phyloP scores from a whole-genome alignment of 2,329 filamentous ascomycete species.

The Talaromyces pinophilus region DNA sequence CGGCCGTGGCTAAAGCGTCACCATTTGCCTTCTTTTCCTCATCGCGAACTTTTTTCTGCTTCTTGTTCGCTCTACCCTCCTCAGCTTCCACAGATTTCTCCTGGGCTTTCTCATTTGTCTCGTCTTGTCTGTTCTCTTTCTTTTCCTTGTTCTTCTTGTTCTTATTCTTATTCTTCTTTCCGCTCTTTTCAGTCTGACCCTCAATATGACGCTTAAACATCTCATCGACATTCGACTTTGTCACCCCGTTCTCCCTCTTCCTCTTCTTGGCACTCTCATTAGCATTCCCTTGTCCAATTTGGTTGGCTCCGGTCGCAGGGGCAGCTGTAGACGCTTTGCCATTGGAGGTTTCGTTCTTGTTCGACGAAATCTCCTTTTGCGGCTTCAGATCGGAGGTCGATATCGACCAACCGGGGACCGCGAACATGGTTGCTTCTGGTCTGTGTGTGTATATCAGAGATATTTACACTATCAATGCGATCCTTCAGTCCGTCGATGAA shows the following conservation, averaged over 20 bases:
- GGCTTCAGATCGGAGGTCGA: constrained; percentile 69
- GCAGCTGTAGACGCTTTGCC: not conserved
- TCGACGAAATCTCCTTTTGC: constrained; percentile 61
- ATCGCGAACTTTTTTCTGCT: constrained; percentile 24
- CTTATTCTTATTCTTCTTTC: constrained; percentile 29
- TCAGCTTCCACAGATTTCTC: constrained; percentile 27
- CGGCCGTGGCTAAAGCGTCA: constrained; percentile 13
- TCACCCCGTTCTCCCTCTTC: constrained; percentile 57
- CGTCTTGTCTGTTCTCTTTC: constrained; percentile 23
- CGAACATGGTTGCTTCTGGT: constrained; percentile 65
- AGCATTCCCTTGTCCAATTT: constrained; percentile 27
- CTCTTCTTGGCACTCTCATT: constrained; percentile 51
- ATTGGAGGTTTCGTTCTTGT: not conserved
- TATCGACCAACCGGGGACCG: constrained; percentile 89
- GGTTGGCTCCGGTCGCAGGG: not conserved
- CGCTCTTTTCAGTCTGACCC: constrained; percentile 49
- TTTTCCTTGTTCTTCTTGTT: constrained; percentile 35
- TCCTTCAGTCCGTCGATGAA: not conserved
- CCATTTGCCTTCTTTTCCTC: constrained; percentile 25
- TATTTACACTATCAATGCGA: not conserved
- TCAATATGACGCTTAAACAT: constrained; percentile 81
- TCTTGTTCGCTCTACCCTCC: constrained; percentile 28
- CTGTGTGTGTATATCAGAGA: constrained; percentile 38
- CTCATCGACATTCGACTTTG: constrained; percentile 69
- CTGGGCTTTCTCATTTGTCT: constrained; percentile 28